Conservation (phyloP, 2,329 filamentous ascomycete genomes). For the Penicillium glabrum region DNA sequence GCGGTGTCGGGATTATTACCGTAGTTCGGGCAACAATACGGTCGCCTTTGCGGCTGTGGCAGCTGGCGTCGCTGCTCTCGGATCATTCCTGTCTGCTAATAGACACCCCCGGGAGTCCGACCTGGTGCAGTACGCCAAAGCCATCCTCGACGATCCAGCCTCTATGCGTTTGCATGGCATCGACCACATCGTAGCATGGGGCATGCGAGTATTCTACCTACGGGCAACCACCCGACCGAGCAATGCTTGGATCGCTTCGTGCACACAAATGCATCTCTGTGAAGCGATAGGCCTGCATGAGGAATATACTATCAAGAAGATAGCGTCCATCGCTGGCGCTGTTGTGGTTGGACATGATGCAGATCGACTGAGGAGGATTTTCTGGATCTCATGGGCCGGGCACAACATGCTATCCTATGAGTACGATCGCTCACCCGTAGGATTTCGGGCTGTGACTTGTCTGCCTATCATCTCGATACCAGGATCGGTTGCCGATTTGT, state of each 20-base stretch:
- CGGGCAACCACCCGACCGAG: slow-evolving; percentile 31
- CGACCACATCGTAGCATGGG: slow-evolving; percentile 32
- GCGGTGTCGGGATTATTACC: slow-evolving; percentile 30
- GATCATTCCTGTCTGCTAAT: slow-evolving; percentile 28
- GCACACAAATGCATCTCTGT: slow-evolving; percentile 31
- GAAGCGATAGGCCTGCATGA: slow-evolving; percentile 29
- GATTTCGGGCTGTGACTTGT: slow-evolving; percentile 25
- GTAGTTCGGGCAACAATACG: slow-evolving; percentile 9
- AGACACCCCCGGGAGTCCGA: slow-evolving; percentile 27
- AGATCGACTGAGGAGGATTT: slow-evolving; percentile 33
- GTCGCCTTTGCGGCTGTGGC: slow-evolving; percentile 29
- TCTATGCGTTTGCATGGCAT: slow-evolving; percentile 27
- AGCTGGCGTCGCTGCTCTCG: slow-evolving; percentile 28
- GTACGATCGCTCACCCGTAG: slow-evolving; percentile 30
- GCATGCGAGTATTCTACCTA: slow-evolving; percentile 30
- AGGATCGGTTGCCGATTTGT: slow-evolving; percentile 29
- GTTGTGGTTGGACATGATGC: slow-evolving; percentile 25
- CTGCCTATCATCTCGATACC: slow-evolving; percentile 19
- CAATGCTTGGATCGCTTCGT: slow-evolving; percentile 34
- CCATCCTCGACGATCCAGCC: slow-evolving; percentile 31
- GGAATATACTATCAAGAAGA: slow-evolving; percentile 29
- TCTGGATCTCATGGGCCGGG: slow-evolving; percentile 34
- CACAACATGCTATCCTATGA: slow-evolving; percentile 35
- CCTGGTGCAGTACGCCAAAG: slow-evolving; percentile 31
- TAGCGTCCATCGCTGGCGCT: slow-evolving; percentile 17